Base-by-base conservation (phyloP, 495 filamentous ascomycete genomes). In the Letharia columbiana region DNA sequence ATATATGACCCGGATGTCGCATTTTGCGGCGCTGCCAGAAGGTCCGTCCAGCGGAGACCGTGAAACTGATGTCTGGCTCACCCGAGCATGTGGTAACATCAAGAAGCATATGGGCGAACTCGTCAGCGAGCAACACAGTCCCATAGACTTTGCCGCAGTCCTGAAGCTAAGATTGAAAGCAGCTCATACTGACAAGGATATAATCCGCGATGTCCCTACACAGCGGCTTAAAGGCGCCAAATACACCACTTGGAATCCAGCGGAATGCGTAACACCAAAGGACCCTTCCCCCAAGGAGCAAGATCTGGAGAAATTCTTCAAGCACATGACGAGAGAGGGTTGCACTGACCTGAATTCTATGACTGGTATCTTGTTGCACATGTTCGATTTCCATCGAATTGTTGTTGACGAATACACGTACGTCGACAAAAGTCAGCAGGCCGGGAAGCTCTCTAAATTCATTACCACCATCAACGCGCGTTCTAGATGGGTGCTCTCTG, bases 401-500 rank as follows among this genome's bases (percentile, higher is more conserved):
- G 78, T 91, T 6, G 80, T 89, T 56, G 88, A 91, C 70, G 88
- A 91, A 63, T 90, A 83, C 72, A 84, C 85, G 2, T 87, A 88
- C 68, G 72, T 79, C 45, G 68, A 76, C 54, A 68, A 75, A 31
- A 68, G 76, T 9, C 70, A 73, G 47, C 72, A 73, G 37, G 28
- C 17, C n/a, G 60, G 68, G 0, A 64, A 74, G 8, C 63, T 84
- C 7, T 64, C 72, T 3, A 37, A 3, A 18, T 17, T 61, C 59
- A 42, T 41, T 12, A 44, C 12, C 4, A 68, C 70, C 1, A 63
- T 85, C 1, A 66, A 78, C 9, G 79, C 83, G 37, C 75, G 77
- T 57, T 81, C 82, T 13, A 84, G 82, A 64, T 91, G 88, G 88
- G 76, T 88, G 33, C 73, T 91, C 1, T 90, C 87, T 0, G 88